Evolutionary conservation across 345 rosid species (phyloP).

Genomic region (Anastatica hierochuntica): DNA sequence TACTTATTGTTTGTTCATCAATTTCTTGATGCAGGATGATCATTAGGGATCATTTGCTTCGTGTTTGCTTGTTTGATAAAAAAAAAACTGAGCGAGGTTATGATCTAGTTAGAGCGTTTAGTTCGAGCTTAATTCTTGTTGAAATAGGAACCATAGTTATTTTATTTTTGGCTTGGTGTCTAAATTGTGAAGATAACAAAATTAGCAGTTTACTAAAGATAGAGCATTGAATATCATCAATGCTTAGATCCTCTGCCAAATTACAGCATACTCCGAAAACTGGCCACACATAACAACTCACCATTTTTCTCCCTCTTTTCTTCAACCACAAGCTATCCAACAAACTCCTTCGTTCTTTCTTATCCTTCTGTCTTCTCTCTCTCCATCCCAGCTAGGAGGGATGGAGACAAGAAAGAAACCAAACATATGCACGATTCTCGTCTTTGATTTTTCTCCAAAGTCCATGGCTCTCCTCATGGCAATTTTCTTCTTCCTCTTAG

Average conservation of each 20-base stretch:
- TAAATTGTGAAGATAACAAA: too few species aligned
- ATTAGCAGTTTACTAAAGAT: conserved; percentile 21
- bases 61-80: too few species aligned
- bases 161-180: too few species aligned
- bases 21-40: too few species aligned
- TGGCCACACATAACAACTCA: conserved; percentile 29
- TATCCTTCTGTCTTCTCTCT: conserved; percentile 24
- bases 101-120: too few species aligned
- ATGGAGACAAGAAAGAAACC: conserved; percentile 29
- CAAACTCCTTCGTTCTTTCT: conserved; percentile 24
- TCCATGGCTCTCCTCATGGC: conserved; percentile 37
- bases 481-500: conserved; percentile 28
- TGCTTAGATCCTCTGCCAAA: conserved; percentile 22
- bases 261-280: conserved; percentile 13
- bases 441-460: conserved; percentile 26
- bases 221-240: conserved; percentile 15
- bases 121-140: too few species aligned
- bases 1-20: too few species aligned
- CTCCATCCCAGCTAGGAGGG: conserved; percentile 31
- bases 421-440: conserved; percentile 11
- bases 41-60: too few species aligned
- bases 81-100: too few species aligned
- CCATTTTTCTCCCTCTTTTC: conserved; percentile 24
- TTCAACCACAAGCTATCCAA: conserved; percentile 26
- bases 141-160: too few species aligned